Conservation (phyloP, 2,329 filamentous ascomycete species). For the Colletotrichum tropicale region DNA sequence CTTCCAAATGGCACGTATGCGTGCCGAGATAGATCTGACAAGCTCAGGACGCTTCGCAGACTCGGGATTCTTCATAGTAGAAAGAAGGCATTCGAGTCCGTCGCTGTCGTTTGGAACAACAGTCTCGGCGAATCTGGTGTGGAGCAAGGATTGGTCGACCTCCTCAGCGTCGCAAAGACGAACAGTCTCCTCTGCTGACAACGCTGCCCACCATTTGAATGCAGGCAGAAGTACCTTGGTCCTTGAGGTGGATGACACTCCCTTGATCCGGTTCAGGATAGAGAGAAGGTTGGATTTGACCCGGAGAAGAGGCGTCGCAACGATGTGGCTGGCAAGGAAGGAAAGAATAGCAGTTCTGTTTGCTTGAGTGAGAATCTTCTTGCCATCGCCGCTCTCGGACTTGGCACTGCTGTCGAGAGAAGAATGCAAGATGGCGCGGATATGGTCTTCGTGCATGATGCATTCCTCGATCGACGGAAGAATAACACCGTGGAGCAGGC, state of each 20-base stretch:
- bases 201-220: slow-evolving; percentile 69
- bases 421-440: slow-evolving; percentile 67
- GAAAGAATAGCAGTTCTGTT: slow-evolving; percentile 68
- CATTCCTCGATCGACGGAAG: slow-evolving; percentile 84
- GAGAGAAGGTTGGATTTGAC: slow-evolving; percentile 77
- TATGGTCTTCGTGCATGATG: slow-evolving; percentile 76
- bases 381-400: slow-evolving; percentile 47
- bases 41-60: slow-evolving; percentile 54
- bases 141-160: slow-evolving; percentile 44
- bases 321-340: slow-evolving; percentile 76
- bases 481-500: slow-evolving; percentile 70
- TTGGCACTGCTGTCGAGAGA: slow-evolving; percentile 58
- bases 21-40: slow-evolving; percentile 68
- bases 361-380: slow-evolving; percentile 61
- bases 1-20: slow-evolving; percentile 75
- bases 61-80: slow-evolving; percentile 46
- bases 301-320: slow-evolving; percentile 68
- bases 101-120: slow-evolving; percentile 57
- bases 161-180: slow-evolving; percentile 43
- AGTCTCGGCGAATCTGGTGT: slow-evolving; percentile 53
- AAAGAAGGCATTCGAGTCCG: slow-evolving; percentile 57
- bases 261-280: slow-evolving; percentile 74
- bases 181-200: slow-evolving; percentile 55
- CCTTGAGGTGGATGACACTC: slow-evolving; percentile 71
- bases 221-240: slow-evolving; percentile 79